Percentiles rank a stretch among this genome's conserved stretches.
phyloP scores from a whole-genome alignment of 2,329 filamentous ascomycete genomes.

The Aspergillus fructus region DNA sequence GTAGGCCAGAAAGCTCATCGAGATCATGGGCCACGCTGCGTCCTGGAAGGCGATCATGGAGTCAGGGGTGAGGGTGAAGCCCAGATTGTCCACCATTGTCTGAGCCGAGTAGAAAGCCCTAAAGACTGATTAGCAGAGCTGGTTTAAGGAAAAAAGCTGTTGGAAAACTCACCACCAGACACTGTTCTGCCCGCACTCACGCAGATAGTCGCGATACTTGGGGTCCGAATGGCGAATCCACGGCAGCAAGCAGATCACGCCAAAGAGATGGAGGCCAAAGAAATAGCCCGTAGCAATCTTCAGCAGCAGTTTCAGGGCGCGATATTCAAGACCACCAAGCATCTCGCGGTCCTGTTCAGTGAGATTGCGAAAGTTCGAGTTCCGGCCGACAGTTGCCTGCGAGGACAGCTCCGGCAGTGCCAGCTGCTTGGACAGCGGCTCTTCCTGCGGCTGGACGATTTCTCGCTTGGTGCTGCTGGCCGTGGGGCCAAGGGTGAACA shows the following conservation, averaged over 20 bases:
- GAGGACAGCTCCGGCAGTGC: slow-evolving; percentile 44
- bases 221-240: slow-evolving; percentile 47
- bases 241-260: slow-evolving; percentile 48
- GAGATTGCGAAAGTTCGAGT: slow-evolving; percentile 49
- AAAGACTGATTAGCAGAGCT: background rate
- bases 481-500: no score
- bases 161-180: slow-evolving; percentile 53
- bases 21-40: slow-evolving; percentile 40
- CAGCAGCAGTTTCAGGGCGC: slow-evolving; percentile 50
- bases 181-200: slow-evolving; percentile 39
- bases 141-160: no score
- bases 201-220: slow-evolving; percentile 45
- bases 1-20: slow-evolving; percentile 42
- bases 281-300: slow-evolving; percentile 51
- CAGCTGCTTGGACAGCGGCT: slow-evolving; percentile 21
- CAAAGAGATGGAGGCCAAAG: slow-evolving; percentile 48
- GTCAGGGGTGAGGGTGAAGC: slow-evolving; percentile 56
- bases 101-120: slow-evolving; percentile 53
- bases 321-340: slow-evolving; percentile 56
- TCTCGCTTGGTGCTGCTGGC: no score
- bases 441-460: no score
- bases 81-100: slow-evolving; percentile 55
- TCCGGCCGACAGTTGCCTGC: slow-evolving; percentile 47
- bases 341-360: slow-evolving; percentile 42
- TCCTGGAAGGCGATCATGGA: slow-evolving; percentile 54